Evolutionary conservation across 768 basidiomycete genomes (phyloP), one percentile per base, ranked within the genome.

Genomic region (Cystobasidiopsis lactophilus): DNA sequence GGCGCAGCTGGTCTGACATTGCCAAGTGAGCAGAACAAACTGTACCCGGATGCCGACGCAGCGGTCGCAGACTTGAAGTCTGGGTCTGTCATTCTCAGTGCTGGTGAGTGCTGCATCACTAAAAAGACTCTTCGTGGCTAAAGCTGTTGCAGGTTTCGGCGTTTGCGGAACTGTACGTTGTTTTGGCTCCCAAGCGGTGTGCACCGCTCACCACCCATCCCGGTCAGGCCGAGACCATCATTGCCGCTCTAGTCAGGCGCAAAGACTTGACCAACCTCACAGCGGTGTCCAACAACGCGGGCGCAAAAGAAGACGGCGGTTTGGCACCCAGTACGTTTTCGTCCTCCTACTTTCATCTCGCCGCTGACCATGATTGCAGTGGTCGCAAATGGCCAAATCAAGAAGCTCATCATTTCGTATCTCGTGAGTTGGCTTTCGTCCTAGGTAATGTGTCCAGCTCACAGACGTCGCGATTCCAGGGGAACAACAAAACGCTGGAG

Each of bases 331-430:
- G 47, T 49, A n/a, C n/a, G n/a, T n/a, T 19, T 49, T 7, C 29
- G 18, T 18, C n/a, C 19, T 18, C 21, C 33, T n/a, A n/a, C 37
- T 57, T 39, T 38, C 38, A 26, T n/a, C 44, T 16, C 50, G 41
- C 31, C 38, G 54, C 27, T 38, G 45, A 16, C 48, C 80, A 52
- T 77, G 77, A 59, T 69, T 89, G 40, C 59, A 73, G 23, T 47
- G 45, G 45, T 47, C n/a, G 29, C 9, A 4, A 26, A 13, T 24
- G 75, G 79, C 23, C 81, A 88, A 62, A 73, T 89, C 43, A 71
- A 74, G 63, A 88, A 82, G 68, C 74, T 91, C 65, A 76, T 93
- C 59, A 78, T 82, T 7, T 85, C 80, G 53, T 93, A 84, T 67
- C 75, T 91, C n/a, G n/a, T n/a, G n/a, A n/a, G n/a, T n/a, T n/a